Evolutionary conservation across 2,329 filamentous ascomycete genomes (phyloP).

Genomic region (Sphaerulina vaccinii): DNA sequence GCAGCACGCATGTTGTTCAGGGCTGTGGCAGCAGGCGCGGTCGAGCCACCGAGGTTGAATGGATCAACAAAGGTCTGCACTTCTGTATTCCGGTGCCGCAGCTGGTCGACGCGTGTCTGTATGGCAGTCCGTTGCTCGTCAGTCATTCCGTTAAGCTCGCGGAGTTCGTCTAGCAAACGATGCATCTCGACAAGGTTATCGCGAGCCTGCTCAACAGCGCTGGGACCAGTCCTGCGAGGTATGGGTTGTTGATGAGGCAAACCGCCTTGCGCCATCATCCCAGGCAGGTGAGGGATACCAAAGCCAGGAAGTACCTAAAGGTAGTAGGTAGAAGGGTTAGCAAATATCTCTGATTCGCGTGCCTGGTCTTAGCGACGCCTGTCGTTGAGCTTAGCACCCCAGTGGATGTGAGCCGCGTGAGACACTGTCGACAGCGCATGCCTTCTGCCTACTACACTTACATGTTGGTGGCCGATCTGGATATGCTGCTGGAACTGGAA

Average conservation of each 20-base stretch:
- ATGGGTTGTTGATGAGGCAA: constrained; percentile 8
- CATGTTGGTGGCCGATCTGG: constrained; percentile 11
- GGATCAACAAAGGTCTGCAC: constrained; percentile 37
- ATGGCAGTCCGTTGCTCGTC: constrained; percentile 27
- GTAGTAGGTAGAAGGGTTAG: too few relatives aligned
- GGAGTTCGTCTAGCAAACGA: constrained; percentile 33
- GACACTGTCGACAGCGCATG: too few relatives aligned
- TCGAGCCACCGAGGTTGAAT: constrained; percentile 14
- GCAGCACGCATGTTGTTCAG: neutral
- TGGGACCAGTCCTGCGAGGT: constrained; percentile 18
- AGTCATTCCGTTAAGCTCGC: constrained; percentile 16
- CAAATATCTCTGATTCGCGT: too few relatives aligned
- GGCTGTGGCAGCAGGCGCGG: neutral
- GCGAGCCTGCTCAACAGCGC: constrained; percentile 34
- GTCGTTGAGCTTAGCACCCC: too few relatives aligned
- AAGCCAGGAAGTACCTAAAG: neutral
- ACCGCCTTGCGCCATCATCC: constrained; percentile 9
- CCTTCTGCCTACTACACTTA: too few relatives aligned
- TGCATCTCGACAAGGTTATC: constrained; percentile 35
- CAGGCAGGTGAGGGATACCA: constrained; percentile 5
- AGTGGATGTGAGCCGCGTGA: too few relatives aligned
- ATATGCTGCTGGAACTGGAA: constrained; percentile 34
- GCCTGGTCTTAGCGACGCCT: too few relatives aligned
- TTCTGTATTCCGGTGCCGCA: constrained; percentile 28
- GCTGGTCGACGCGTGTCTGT: constrained; percentile 24